Evolutionary conservation across 139 green algal genomes (phyloP), one percentile per base, ranked within the genome.

Genomic region (Picochlorum sp.): DNA sequence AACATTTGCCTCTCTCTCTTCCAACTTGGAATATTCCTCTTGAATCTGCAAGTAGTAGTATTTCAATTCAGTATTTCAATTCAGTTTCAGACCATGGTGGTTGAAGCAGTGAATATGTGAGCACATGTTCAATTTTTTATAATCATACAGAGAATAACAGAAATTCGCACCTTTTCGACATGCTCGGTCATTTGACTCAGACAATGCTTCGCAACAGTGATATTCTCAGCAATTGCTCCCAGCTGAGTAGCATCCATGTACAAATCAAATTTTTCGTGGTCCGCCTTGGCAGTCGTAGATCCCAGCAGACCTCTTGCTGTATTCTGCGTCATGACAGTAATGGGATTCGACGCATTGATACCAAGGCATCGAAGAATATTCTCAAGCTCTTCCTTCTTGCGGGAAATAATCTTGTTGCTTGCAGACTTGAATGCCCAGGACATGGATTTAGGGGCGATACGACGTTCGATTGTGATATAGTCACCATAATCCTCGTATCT

Each of bases 201-300:
- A 26, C 58, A 63, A 49, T 67, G 54, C 39, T 59, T 30, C n/a
- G 40, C 26, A 7, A 61, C 30, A 18, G 12, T 32, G 6, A 71
- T 35, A 28, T 33, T 63, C 32, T 60, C 67, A 20, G 29, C 20
- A 37, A 69, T 74, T 20, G 51, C 32, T 32, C 56, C 33, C 28
- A 88, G 64, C 43, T 76, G 49, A 2, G 83, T 90, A 50, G 72
- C 78, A 52, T 83, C 50, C 81, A 90, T 86, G 70, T 83, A 90
- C 50, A 87, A 70, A 9, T 74, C 44, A 50, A 76, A 90, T 68
- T 85, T 85, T 33, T 72, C 58, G 16, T 50, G 49, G 31, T 74
- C 73, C 33, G 73, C 33, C 37, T 56, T 67, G 43, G 29, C 44
- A 50, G 16, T 39, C 32, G 33, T 64, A 24, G 75, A 74, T 13